Evolutionary conservation across 169 alveolate species (phyloP), one percentile per base, ranked within the genome.

Genomic region (Perkinsus olseni): DNA sequence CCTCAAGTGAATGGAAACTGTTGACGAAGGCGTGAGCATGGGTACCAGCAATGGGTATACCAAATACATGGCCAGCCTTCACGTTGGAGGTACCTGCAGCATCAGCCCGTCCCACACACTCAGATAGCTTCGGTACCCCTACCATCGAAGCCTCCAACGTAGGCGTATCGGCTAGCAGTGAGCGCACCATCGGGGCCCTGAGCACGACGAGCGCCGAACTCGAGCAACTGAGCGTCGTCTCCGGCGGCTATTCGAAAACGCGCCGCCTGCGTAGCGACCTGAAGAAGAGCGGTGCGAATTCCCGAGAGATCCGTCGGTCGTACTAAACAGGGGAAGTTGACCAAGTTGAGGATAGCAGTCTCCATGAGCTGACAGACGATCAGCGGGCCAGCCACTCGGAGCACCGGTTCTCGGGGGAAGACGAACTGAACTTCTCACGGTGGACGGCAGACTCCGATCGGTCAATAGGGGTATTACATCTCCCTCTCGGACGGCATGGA

Each of bases 111-210:
- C 40, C 31, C 28, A 62, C 28, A 62, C 28, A 62, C 28, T 62
- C 28, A 62, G 28, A 62, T 62, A 62, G 28, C 82, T 28, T 62
- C 82, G 28, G 82, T 13, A 24, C 28, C 1, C 8, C 34, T n/a
- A 62, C 82, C 82, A 28, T 62, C 82, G 31, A 62, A 62, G 82
- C 82, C 92, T 34, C 96, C 98, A 38, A 96, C 93, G 91, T 95
- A 97, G 0, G 98, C 51, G 93, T 97, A 98, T 39, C 97, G 95
- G n/a, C 96, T 95, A 36, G 99, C 99, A 39, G 98, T 95, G 92
- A 98, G 74, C 21, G 97, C 99, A 13, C 99, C 99, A 95, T 98
- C 98, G n/a, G 99, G 98, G 17, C 99, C 99, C 94, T 93, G 95
- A 13, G 96, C 96, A 45, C 96, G 74, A 0, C 96, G 40, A 4